Evolutionary conservation across 2,329 filamentous ascomycete genomes (phyloP).

Genomic region (Monilinia aucupariae): DNA sequence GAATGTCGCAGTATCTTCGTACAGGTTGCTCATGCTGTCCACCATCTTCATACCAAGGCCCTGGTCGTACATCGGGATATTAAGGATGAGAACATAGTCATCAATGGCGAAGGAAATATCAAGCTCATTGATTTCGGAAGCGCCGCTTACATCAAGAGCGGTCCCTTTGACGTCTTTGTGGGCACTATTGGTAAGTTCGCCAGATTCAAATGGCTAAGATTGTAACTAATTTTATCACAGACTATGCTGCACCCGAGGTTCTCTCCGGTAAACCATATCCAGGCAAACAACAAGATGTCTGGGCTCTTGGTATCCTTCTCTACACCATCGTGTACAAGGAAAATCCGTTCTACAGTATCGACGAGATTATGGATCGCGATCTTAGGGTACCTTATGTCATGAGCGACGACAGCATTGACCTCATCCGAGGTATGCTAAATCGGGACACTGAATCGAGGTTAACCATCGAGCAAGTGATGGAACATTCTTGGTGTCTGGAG

Average conservation of each 20-base stretch:
- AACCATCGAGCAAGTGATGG: constrained; percentile 80
- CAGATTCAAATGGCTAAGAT: background rate
- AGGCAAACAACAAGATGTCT: constrained; percentile 96
- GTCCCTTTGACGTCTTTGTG: constrained; percentile 97
- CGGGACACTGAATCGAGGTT: constrained; percentile 77
- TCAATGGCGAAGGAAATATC: constrained; percentile 91
- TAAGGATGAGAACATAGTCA: constrained; percentile 96
- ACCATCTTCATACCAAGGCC: constrained; percentile 86
- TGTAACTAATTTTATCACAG: constrained; percentile 42
- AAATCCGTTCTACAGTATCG: constrained; percentile 97
- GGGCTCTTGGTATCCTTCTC: constrained; percentile 91
- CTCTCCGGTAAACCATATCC: constrained; percentile 86
- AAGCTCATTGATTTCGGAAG: constrained; percentile 98
- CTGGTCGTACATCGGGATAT: constrained; percentile 95
- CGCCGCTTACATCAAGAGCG: constrained; percentile 96
- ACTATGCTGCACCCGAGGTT: constrained; percentile 98
- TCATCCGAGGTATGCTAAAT: constrained; percentile 88
- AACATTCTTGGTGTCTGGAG: constrained; percentile 67
- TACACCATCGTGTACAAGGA: constrained; percentile 99
- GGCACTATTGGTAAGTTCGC: constrained; percentile 80
- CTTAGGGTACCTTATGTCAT: constrained; percentile 82
- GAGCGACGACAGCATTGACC: constrained; percentile 86
- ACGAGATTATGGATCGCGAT: constrained; percentile 98
- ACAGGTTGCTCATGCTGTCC: constrained; percentile 83
- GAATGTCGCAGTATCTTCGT: constrained; percentile 94